Percentiles rank a stretch among this genome's conserved stretches.
These are phyloP conservation scores for Climacium dendroides DNA, from an alignment of 225 moss, liverwort and hornwort genomes.

Conservation along the genomic window DNA sequence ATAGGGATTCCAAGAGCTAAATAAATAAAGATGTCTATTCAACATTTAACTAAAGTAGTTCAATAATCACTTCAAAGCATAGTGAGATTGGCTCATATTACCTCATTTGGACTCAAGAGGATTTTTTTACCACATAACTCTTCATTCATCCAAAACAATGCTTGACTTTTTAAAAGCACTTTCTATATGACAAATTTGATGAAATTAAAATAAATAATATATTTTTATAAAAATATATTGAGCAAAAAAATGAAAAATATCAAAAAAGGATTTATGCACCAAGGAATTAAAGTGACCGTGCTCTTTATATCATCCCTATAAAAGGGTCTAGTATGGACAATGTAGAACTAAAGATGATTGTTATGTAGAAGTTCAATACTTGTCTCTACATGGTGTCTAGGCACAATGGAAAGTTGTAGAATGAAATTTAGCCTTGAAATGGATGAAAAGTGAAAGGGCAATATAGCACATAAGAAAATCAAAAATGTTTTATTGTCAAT, in stretches of 20 bases:
- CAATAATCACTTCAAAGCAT: no score
- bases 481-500: neutral
- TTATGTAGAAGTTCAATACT: neutral
- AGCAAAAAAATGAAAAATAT: neutral
- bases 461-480: neutral
- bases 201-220: neutral
- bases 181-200: neutral
- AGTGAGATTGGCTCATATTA: no score
- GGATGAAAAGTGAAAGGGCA: neutral
- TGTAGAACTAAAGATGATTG: neutral
- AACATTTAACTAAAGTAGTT: no score
- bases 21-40: rapidly evolving
- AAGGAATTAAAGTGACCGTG: rapidly evolving
- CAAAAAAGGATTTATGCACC: rapidly evolving
- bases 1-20: no score
- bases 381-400: neutral
- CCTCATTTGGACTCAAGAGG: no score
- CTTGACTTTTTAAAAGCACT: neutral
- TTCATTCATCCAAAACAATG: neutral
- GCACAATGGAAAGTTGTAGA: rapidly evolving
- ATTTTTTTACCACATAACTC: neutral
- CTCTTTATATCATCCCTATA: rapidly evolving
- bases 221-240: neutral
- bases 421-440: rapidly evolving
- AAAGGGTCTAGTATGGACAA: neutral